Conservation (phyloP, 2,329 filamentous ascomycete genomes). For the Penicillium brasilianum region DNA sequence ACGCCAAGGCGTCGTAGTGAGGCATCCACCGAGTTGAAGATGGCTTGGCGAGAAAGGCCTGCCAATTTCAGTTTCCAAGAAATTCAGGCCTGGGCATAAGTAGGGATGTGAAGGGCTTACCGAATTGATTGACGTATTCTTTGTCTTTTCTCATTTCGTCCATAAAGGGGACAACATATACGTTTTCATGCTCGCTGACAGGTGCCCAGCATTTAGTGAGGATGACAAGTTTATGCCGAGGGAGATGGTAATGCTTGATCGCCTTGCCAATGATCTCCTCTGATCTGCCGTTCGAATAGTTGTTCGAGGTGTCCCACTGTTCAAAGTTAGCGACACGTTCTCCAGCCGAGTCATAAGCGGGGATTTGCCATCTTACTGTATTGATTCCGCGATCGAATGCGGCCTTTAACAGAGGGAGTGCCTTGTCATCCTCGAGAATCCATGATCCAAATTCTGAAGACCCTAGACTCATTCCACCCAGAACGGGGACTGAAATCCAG, state of each 20-base stretch:
- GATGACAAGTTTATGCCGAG: slow-evolving; percentile 62
- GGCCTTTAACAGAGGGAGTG: slow-evolving; percentile 25
- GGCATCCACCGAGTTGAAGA: slow-evolving; percentile 64
- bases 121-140: slow-evolving; percentile 56
- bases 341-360: too few species aligned
- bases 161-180: slow-evolving; percentile 41
- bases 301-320: slow-evolving; percentile 46
- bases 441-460: slow-evolving; percentile 16
- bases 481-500: slow-evolving; percentile 32
- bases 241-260: slow-evolving; percentile 63
- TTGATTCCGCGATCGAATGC: slow-evolving; percentile 26
- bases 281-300: slow-evolving; percentile 61
- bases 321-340: not conserved
- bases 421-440: slow-evolving; percentile 26
- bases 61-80: not conserved
- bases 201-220: slow-evolving; percentile 60
- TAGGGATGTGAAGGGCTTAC: slow-evolving; percentile 9
- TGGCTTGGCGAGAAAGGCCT: slow-evolving; percentile 63
- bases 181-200: slow-evolving; percentile 38
- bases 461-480: slow-evolving; percentile 27
- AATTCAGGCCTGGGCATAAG: not conserved
- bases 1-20: not conserved
- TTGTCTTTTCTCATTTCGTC: slow-evolving; percentile 50
- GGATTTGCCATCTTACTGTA: slow-evolving; percentile 15
- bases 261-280: slow-evolving; percentile 61